Evolutionary conservation across 306 rosid genomes (phyloP).

Genomic region (Prunus mira): DNA sequence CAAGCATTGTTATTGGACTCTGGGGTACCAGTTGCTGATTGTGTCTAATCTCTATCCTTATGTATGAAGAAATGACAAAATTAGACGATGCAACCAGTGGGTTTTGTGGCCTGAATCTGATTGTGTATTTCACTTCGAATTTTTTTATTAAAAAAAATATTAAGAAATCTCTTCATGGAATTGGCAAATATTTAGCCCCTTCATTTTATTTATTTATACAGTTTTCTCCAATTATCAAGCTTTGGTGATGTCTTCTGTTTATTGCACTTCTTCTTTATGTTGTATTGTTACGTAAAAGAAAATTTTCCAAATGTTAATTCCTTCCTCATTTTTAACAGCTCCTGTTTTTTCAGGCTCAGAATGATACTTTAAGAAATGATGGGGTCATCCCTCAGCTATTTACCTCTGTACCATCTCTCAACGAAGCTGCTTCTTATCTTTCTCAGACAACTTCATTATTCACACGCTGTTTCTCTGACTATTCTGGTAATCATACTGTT

Average conservation of each 20-base stretch:
- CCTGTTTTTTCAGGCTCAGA: conserved; percentile 36
- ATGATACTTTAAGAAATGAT: conserved; percentile 41
- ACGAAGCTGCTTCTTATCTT: conserved; percentile 84
- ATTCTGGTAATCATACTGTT: conserved; percentile 57
- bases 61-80: not conserved
- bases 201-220: not conserved
- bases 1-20: not conserved
- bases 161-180: not conserved
- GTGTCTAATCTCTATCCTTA: not conserved
- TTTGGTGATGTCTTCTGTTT: not conserved
- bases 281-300: not conserved
- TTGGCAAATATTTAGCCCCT: not conserved
- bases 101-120: not conserved
- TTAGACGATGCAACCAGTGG: not conserved
- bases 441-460: conserved; percentile 84
- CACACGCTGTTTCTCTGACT: conserved; percentile 76
- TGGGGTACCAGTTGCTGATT: not conserved
- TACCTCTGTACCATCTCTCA: conserved; percentile 81
- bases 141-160: not conserved
- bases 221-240: not conserved
- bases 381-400: conserved; percentile 75
- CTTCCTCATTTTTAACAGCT: conserved; percentile 4
- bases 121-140: not conserved
- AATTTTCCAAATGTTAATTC: not conserved
- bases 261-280: not conserved